These are phyloP conservation scores for Barnettozyma populi DNA, from an alignment of 805 yeast species.

Conservation along the genomic window DNA sequence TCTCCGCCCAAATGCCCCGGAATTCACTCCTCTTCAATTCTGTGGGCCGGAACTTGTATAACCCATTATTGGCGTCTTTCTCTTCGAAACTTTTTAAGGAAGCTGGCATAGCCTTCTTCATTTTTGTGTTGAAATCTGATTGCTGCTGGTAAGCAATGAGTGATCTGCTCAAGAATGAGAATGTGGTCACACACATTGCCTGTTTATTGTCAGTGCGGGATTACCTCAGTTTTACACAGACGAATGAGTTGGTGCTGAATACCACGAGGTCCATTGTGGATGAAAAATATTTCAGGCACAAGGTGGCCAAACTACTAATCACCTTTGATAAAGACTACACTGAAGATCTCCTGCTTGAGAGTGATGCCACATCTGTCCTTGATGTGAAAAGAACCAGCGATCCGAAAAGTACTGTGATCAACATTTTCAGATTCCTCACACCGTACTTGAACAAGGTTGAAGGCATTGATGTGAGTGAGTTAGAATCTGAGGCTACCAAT, in stretches of 20 bases:
- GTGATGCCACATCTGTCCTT: slow-evolving; percentile 13
- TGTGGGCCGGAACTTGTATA: background rate
- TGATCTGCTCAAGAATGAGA: background rate
- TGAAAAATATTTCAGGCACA: slow-evolving; percentile 12
- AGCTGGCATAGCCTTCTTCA: too few relatives aligned
- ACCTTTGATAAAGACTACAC: slow-evolving; percentile 11
- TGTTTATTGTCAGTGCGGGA: slow-evolving; percentile 16
- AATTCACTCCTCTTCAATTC: background rate
- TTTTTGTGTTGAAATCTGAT: too few relatives aligned
- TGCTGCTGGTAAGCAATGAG: background rate
- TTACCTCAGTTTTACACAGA: slow-evolving; percentile 13
- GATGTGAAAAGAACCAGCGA: slow-evolving; percentile 15
- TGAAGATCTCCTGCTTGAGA: slow-evolving; percentile 17
- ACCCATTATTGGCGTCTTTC: too few relatives aligned
- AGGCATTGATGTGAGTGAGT: background rate
- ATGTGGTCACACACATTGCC: slow-evolving; percentile 10
- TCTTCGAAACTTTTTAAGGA: background rate
- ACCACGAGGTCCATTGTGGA: slow-evolving; percentile 9
- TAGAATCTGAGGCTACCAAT: slow-evolving; percentile 1
- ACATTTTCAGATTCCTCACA: slow-evolving; percentile 6
- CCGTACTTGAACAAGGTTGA: slow-evolving; percentile 13
- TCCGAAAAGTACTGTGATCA: slow-evolving; percentile 16
- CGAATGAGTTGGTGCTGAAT: slow-evolving; percentile 3
- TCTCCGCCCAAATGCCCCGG: background rate
- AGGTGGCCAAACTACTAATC: slow-evolving; percentile 13